Base-by-base conservation (phyloP, 768 basidiomycete species). In the Mycena belliarum region DNA sequence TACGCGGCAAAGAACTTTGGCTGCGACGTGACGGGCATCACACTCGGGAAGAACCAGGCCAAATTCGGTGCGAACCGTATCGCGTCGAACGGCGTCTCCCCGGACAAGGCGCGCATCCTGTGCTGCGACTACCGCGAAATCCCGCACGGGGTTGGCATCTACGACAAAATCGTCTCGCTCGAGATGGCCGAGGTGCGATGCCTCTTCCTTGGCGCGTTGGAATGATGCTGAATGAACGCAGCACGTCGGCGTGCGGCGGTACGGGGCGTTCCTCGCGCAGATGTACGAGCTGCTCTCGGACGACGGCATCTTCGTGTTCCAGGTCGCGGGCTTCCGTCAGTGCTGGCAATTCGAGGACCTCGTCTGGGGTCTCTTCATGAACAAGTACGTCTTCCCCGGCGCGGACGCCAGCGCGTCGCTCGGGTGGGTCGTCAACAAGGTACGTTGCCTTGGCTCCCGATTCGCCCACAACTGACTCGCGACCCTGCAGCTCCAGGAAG, bases 291-390 rank as follows among this genome's bases (percentile, higher is more conserved):
- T 98, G 35, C 80, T 99, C 60, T 91, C 94, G 57, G 95, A 99
- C 71, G 90, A 98, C 63, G 97, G 97, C 29, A 83, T 88, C 56
- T 89, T 98, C 67, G 91, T 98, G 43, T 82, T 95, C 77, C 97
- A 99, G 76, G 96, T 99, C n/a, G 93, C 97, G 46, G 97, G 97
- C 60, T 77, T 98, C 64, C 87, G 96, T 33, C 95, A 95, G 6
- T 72, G 80, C n/a, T 99, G 97, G 97, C 97, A 98, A 71, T 98
- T 88, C 64, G 97, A 99, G 78, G 97, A 99, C 70, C 85, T 99
- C 55, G 87, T 93, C 65, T 99, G 97, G 91, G 95, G 94, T 63
- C 81, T 95, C 23, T 96, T 95, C 79, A 95, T 95, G 93, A 95
- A 92, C 84, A 95, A 95, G 69, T 98, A 99, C 64, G 76, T 99